Conservation (phyloP, 1,139 yeast species). For the Zygotorulaspora mrakii region DNA sequence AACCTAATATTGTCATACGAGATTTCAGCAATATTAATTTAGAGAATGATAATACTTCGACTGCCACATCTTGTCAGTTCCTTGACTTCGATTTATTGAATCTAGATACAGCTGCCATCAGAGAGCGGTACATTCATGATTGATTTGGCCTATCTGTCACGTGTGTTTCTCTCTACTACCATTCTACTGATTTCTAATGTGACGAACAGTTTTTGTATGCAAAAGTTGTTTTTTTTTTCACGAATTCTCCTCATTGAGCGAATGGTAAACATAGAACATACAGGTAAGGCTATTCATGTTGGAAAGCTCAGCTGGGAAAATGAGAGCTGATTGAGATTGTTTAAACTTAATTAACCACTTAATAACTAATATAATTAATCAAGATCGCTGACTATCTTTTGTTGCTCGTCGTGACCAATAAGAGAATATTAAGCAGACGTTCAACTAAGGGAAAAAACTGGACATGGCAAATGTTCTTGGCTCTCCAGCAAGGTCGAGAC, state of each 20-base stretch:
- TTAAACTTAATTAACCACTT: neutral
- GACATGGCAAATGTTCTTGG: conserved; percentile 16
- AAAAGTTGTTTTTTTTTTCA: neutral
- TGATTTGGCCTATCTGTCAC: neutral
- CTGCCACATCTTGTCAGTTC: conserved; percentile 5
- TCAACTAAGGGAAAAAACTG: neutral
- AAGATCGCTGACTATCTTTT: no score
- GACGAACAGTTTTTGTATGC: no score
- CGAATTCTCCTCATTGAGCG: conserved; percentile 6
- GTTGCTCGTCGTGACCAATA: no score
- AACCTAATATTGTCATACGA: conserved; percentile 12
- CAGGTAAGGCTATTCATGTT: neutral
- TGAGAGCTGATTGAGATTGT: neutral
- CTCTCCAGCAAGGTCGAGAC: conserved; percentile 18
- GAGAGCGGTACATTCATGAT: neutral
- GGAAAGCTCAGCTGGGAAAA: neutral
- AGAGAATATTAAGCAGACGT: neutral
- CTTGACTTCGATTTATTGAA: conserved; percentile 6
- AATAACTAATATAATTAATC: neutral
- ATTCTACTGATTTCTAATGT: no score
- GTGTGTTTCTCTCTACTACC: neutral
- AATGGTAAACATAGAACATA: conserved; percentile 5
- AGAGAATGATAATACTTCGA: neutral
- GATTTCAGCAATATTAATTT: conserved; percentile 20
- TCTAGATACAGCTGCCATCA: conserved; percentile 1